Evolutionary conservation across 331 rosid species (phyloP).

Genomic region (Cydonia oblonga): DNA sequence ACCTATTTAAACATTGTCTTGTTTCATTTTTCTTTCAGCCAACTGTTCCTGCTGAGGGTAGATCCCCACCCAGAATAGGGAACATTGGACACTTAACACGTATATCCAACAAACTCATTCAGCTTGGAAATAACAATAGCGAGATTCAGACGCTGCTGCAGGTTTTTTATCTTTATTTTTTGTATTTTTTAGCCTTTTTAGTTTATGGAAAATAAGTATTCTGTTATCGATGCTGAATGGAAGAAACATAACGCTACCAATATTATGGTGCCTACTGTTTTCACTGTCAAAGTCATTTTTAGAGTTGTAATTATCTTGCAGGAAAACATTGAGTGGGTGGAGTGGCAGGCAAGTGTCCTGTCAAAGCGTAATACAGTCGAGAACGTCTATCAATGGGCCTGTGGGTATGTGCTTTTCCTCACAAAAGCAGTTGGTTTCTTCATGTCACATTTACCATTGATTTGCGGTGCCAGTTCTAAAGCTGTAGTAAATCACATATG

Average conservation of each 20-base stretch:
- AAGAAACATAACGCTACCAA: neutral
- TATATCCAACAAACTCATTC: constrained; percentile 77
- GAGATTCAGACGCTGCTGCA: constrained; percentile 63
- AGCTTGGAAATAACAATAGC: constrained; percentile 56
- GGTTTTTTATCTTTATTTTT: constrained; percentile 32
- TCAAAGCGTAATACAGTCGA: constrained; percentile 69
- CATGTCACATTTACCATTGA: neutral
- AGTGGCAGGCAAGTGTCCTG: constrained; percentile 59
- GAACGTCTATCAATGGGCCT: constrained; percentile 91
- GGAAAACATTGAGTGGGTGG: constrained; percentile 79
- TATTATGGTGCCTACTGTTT: neutral
- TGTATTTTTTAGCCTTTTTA: neutral
- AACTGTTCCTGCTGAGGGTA: constrained; percentile 64
- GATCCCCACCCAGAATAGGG: constrained; percentile 73
- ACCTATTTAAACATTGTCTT: neutral
- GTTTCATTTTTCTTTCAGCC: constrained; percentile 54
- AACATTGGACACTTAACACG: constrained; percentile 90
- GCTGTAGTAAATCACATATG: neutral
- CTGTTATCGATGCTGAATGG: neutral
- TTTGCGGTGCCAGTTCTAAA: neutral
- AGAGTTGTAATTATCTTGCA: constrained; percentile 20
- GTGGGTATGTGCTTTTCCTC: constrained; percentile 63
- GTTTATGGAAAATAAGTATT: too few relatives aligned
- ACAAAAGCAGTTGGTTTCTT: neutral
- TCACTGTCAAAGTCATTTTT: constrained; percentile 2